These are phyloP conservation scores for Amorphotheca resinae DNA, from an alignment of 495 filamentous ascomycete species.

Conservation along the genomic window DNA sequence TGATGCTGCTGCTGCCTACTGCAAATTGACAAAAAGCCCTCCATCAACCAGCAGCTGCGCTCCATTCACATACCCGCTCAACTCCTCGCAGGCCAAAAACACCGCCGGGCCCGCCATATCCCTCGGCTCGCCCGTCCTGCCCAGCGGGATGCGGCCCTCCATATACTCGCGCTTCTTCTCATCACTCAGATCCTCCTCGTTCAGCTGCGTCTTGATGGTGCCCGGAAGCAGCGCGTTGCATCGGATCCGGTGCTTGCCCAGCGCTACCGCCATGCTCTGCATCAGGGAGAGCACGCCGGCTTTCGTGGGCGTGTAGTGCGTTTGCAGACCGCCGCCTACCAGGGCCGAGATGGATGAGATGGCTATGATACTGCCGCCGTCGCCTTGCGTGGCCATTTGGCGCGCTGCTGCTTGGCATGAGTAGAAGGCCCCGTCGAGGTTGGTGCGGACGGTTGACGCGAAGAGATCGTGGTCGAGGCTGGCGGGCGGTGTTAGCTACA, in stretches of 20 bases:
- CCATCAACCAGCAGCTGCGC: slow-evolving; percentile 82
- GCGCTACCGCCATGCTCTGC: slow-evolving; percentile 69
- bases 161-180: slow-evolving; percentile 67
- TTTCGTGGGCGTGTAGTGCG: slow-evolving; percentile 88
- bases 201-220: slow-evolving; percentile 75
- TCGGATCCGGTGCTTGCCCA: slow-evolving; percentile 63
- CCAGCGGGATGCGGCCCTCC: slow-evolving; percentile 73
- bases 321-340: slow-evolving; percentile 69
- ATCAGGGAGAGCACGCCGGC: slow-evolving; percentile 73
- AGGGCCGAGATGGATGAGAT: slow-evolving; percentile 75
- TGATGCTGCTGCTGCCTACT: no score
- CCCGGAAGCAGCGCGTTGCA: slow-evolving; percentile 83
- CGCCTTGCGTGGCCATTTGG: slow-evolving; percentile 57
- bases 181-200: slow-evolving; percentile 65
- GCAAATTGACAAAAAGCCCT: slow-evolving; percentile 50
- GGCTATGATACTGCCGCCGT: slow-evolving; percentile 71
- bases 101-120: slow-evolving; percentile 78
- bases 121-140: slow-evolving; percentile 50
- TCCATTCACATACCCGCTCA: slow-evolving; percentile 72
- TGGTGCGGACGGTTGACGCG: slow-evolving; percentile 53
- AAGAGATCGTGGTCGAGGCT: slow-evolving; percentile 50
- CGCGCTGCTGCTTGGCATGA: slow-evolving; percentile 68
- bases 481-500: not conserved
- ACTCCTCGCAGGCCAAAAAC: slow-evolving; percentile 66
- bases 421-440: slow-evolving; percentile 81